A percentile compares a stretch with the other conserved stretches of the same genome.
These are phyloP conservation scores for Pleurotus pulmonarius DNA, from an alignment of 768 basidiomycete genomes.

Conservation along the genomic window DNA sequence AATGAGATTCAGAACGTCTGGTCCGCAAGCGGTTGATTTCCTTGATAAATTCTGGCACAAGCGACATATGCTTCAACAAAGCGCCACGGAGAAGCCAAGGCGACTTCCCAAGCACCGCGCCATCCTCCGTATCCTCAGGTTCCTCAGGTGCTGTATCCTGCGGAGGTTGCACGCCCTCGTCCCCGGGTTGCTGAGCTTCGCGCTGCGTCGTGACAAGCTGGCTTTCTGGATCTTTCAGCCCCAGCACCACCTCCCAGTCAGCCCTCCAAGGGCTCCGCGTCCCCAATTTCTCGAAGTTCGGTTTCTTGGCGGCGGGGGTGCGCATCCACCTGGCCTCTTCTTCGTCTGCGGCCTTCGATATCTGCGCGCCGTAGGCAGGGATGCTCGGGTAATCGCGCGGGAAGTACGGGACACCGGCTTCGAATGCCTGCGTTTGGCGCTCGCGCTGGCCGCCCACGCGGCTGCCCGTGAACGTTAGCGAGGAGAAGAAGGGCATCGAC, in stretches of 20 bases:
- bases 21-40: conserved; percentile 57
- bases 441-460: conserved; percentile 86
- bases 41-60: conserved; percentile 39
- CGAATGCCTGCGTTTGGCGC: conserved; percentile 75
- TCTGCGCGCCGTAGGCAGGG: conserved; percentile 47
- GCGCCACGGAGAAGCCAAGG: conserved; percentile 75
- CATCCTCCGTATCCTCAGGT: conserved; percentile 14
- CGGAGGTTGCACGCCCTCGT: not conserved
- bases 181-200: conserved; percentile 30
- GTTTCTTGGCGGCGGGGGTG: conserved; percentile 85
- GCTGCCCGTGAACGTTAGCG: conserved; percentile 78
- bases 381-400: conserved; percentile 78
- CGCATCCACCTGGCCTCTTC: conserved; percentile 67
- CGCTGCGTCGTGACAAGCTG: conserved; percentile 58
- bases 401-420: conserved; percentile 71
- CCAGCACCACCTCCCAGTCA: conserved; percentile 75
- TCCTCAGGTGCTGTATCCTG: not conserved
- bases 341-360: conserved; percentile 42
- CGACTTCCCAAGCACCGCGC: not conserved
- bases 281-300: conserved; percentile 63
- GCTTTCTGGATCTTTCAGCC: conserved; percentile 26
- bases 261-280: conserved; percentile 71
- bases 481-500: conserved; percentile 86
- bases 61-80: conserved; percentile 18
- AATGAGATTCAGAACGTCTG: conserved; percentile 47